These are phyloP conservation scores for Fusarium decemcellulare DNA, from an alignment of 2,329 filamentous ascomycete species.

Conservation along the genomic window DNA sequence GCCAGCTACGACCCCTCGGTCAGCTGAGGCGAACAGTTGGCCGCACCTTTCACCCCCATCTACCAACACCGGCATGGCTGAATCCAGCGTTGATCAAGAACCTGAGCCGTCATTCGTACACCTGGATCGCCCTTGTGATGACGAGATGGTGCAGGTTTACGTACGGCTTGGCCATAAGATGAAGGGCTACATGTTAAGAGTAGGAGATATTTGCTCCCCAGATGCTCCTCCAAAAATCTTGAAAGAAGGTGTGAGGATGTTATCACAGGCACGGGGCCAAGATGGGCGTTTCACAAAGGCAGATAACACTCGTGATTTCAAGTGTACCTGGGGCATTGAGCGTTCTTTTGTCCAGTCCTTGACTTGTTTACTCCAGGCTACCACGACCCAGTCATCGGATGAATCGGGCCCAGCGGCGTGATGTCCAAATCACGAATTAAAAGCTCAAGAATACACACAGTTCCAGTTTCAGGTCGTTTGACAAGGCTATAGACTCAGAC, in stretches of 20 bases:
- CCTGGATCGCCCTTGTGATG: constrained; percentile 36
- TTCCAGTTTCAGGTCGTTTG: too few relatives aligned
- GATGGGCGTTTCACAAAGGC: neutral
- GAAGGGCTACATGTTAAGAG: constrained; percentile 20
- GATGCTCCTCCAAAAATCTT: constrained; percentile 29
- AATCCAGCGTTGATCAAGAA: constrained; percentile 9
- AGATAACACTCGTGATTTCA: too few relatives aligned
- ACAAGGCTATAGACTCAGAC: too few relatives aligned
- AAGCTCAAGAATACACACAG: too few relatives aligned
- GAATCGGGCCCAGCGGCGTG: too few relatives aligned
- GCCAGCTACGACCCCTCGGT: neutral
- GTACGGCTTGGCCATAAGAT: constrained; percentile 37
- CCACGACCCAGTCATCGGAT: too few relatives aligned
- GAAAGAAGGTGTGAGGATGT: constrained; percentile 29
- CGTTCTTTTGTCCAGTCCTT: too few relatives aligned
- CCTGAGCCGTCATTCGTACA: constrained; percentile 32
- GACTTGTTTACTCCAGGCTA: too few relatives aligned
- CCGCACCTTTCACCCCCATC: neutral
- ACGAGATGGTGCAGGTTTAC: constrained; percentile 38
- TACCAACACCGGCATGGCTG: neutral
- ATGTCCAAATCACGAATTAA: too few relatives aligned
- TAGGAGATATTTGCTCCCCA: constrained; percentile 30
- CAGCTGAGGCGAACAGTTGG: neutral
- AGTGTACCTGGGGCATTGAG: too few relatives aligned
- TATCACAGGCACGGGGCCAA: constrained; percentile 11